Evolutionary conservation across 2,329 filamentous ascomycete genomes (phyloP).

Genomic region (Fusarium denticulatum): DNA sequence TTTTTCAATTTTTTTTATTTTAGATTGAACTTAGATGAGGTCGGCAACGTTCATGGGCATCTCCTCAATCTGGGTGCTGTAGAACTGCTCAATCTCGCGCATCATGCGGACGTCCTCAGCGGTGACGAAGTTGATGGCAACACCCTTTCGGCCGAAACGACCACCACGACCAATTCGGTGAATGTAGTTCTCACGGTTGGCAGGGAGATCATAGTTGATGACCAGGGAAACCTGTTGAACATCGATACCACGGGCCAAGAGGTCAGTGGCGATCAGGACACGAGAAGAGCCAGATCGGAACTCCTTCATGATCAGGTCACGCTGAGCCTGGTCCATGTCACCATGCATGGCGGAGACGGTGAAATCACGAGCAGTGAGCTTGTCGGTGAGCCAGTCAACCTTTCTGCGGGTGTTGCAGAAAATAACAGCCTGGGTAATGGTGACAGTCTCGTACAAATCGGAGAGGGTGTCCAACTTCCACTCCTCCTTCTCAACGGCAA

Average conservation of each 20-base stretch:
- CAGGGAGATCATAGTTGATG: conserved; percentile 99
- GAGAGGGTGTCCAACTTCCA: conserved; percentile 99
- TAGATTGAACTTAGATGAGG: conserved; percentile 68
- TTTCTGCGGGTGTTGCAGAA: conserved; percentile 99
- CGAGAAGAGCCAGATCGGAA: conserved; percentile 98
- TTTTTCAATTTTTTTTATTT: conserved; percentile 34
- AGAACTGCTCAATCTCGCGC: conserved; percentile 99
- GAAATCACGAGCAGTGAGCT: conserved; percentile 98
- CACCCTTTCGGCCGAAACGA: conserved; percentile 99
- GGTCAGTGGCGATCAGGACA: conserved; percentile 97
- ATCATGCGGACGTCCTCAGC: conserved; percentile 99
- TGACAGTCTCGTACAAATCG: conserved; percentile 98
- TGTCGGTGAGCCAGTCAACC: conserved; percentile 99
- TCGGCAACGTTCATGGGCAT: conserved; percentile 96
- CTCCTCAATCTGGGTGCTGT: conserved; percentile 99
- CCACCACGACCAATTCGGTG: conserved; percentile 99
- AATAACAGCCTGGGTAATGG: conserved; percentile 99
- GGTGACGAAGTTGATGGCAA: conserved; percentile 99
- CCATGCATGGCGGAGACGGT: conserved; percentile 99
- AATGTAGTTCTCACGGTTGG: conserved; percentile 99
- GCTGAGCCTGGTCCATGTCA: conserved; percentile 98
- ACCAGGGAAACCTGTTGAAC: conserved; percentile 99
- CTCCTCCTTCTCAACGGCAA: conserved; percentile 99
- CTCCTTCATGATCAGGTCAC: conserved; percentile 99
- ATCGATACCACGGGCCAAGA: conserved; percentile 99